phyloP scores from a whole-genome alignment of 2,329 filamentous ascomycete species.

The Fusarium temperatum region DNA sequence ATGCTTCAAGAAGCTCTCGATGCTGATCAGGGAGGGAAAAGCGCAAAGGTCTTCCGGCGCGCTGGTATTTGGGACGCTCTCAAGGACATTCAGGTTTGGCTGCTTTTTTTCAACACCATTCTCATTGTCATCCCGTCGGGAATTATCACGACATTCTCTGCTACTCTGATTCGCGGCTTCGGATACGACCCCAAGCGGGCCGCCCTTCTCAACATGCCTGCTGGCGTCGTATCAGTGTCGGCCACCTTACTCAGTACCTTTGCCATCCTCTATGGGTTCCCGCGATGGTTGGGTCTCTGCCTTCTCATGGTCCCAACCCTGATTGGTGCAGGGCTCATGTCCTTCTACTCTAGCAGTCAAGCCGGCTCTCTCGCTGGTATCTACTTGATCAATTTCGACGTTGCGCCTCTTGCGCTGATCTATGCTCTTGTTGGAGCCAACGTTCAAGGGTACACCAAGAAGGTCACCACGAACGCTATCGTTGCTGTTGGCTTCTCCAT shows the following conservation, averaged over 20 bases:
- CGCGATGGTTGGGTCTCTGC: neutral
- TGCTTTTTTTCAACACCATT: slow-evolving; percentile 3
- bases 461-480: slow-evolving; percentile 6
- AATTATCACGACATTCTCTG: neutral
- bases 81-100: neutral
- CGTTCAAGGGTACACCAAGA: slow-evolving; percentile 4
- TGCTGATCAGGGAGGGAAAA: neutral
- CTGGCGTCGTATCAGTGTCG: neutral
- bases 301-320: slow-evolving; percentile 10
- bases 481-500: slow-evolving; percentile 1
- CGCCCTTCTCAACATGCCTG: slow-evolving; percentile 3
- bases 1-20: neutral
- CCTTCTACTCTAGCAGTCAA: slow-evolving; percentile 1
- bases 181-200: neutral
- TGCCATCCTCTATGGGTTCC: neutral
- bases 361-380: neutral
- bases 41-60: neutral
- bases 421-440: slow-evolving; percentile 10
- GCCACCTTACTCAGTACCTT: slow-evolving; percentile 4
- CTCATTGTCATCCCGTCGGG: slow-evolving; percentile 7
- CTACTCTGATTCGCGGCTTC: slow-evolving; percentile 2
- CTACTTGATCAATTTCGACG: slow-evolving; percentile 11
- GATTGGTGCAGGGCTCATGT: neutral
- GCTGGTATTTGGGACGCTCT: slow-evolving; percentile 9
- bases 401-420: neutral